Conservation (phyloP, 2,329 filamentous ascomycete genomes). For the Cladosporium oxysporum region DNA sequence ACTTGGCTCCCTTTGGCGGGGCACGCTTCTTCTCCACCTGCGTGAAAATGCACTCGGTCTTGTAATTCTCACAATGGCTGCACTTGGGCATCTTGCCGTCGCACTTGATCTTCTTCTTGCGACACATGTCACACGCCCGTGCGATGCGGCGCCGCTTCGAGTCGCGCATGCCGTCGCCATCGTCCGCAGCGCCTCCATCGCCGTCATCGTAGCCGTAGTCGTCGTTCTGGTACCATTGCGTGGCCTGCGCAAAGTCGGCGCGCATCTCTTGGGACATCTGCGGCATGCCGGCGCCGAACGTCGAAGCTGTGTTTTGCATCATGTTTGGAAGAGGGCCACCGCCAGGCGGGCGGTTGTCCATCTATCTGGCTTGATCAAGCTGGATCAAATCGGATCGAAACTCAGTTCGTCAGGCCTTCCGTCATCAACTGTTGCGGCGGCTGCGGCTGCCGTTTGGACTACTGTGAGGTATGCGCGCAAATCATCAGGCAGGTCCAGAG, state of each 20-base stretch:
- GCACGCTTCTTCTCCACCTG: conserved; percentile 98
- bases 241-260: conserved; percentile 12
- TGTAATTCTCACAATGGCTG: conserved; percentile 95
- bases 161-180: conserved; percentile 52
- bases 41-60: conserved; percentile 95
- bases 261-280: conserved; percentile 15
- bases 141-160: conserved; percentile 88
- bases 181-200: conserved; percentile 24
- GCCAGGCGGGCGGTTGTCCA: neutral
- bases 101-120: conserved; percentile 96
- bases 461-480: neutral
- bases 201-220: conserved; percentile 29
- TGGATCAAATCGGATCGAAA: neutral
- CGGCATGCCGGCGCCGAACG: conserved; percentile 13
- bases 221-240: conserved; percentile 27
- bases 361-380: neutral
- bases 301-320: neutral
- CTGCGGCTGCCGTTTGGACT: neutral
- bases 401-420: neutral
- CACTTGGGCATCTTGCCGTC: conserved; percentile 94
- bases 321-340: neutral
- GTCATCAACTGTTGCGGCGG: neutral
- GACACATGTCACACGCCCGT: conserved; percentile 91
- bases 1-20: conserved; percentile 96
- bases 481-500: neutral